Evolutionary conservation across 108 stramenopile genomes (phyloP), one percentile per base, ranked within the genome.

Genomic region (Nitzschia sp.): DNA sequence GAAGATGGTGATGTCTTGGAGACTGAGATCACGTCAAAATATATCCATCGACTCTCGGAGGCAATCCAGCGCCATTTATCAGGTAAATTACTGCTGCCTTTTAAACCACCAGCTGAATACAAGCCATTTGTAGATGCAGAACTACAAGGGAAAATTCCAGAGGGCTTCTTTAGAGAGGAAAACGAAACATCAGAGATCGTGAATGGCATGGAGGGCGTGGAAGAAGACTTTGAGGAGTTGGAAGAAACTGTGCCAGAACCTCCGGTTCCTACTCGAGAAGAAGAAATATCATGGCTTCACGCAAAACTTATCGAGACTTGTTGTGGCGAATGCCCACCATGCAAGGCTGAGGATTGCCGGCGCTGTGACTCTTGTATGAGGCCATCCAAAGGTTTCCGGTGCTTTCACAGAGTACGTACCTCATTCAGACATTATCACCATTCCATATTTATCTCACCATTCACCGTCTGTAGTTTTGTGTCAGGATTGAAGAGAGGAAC

Each of bases 391-490:
- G 61, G 61, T 48, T 15, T 17, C 14, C 17, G 46, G 2, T 62
- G 61, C 43, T 24, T 62, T 9, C 50, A 51, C 34, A 24, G 34
- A 39, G 65, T 53, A 52, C 6, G 65, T 53, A 17, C 21, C 2
- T 3, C 26, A 14, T 7, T 3, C 6, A 15, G 17, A 5, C 46
- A 15, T 1, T 34, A 5, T 3, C 3, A 34, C 29, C 29, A 34
- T 34, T 48, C 14, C 2, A 17, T 48, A 17, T 48, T 6, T 5
- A 1, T 15, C 46, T 48, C 44, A 48, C 2, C 25, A 5, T 63
- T 48, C 8, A n/a, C 1, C 38, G 10, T 25, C 29, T 5, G 0
- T 26, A 52, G 65, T 52, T 65, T 22, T 65, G 65, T 11, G 14
- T n/a, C 38, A 51, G 29, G 29, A 40, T 53, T 2, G 1, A 7